Conservation (phyloP, 1,284 basidiomycete species). For the Clitocybe nebularis region DNA sequence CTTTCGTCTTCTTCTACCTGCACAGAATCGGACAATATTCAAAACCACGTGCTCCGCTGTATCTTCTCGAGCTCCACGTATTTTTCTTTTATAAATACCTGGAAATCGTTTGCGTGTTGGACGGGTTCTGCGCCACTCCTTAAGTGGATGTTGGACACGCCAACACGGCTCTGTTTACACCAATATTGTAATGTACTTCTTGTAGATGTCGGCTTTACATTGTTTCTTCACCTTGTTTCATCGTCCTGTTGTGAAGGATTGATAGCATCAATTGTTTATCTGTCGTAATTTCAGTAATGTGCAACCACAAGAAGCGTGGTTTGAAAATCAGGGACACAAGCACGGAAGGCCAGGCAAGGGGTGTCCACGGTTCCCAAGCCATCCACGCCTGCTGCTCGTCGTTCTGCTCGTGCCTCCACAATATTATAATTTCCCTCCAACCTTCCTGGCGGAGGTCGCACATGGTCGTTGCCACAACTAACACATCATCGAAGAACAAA, state of each 20-base stretch:
- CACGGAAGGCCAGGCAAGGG: too few species aligned
- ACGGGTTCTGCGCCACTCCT: background rate
- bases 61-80: background rate
- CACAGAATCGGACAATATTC: slow-evolving; percentile 21
- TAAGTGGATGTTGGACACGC: background rate
- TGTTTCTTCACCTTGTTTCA: background rate
- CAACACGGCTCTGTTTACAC: background rate
- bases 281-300: too few species aligned
- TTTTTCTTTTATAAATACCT: background rate
- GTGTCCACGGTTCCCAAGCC: too few species aligned
- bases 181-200: background rate
- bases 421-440: background rate
- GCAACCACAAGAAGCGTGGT: too few species aligned
- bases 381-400: background rate
- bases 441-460: slow-evolving; percentile 1
- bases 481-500: slow-evolving; percentile 19
- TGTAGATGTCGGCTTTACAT: background rate
- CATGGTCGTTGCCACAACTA: slow-evolving; percentile 9
- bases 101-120: background rate
- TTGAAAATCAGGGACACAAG: too few species aligned
- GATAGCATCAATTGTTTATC: too few species aligned
- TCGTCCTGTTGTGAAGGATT: background rate
- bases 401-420: slow-evolving; percentile 3
- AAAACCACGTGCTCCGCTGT: slow-evolving; percentile 9
- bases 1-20: slow-evolving; percentile 20